phyloP scores from a whole-genome alignment of 2,329 filamentous ascomycete genomes.

The Podosphaera aphanis region DNA sequence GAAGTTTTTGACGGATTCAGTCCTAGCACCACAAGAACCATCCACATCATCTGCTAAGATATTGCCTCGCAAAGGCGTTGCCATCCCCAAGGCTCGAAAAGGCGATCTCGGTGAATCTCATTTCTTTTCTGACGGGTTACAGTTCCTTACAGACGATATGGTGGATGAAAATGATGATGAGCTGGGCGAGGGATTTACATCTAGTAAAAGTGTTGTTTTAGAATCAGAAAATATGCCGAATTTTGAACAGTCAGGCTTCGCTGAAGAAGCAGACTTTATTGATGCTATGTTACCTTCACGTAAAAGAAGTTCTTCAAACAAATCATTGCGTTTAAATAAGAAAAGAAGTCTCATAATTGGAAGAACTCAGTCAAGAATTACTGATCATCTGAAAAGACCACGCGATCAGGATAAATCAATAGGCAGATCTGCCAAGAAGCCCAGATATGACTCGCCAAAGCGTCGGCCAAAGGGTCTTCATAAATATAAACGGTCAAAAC shows the following conservation, averaged over 20 bases:
- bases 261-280: conserved; percentile 14
- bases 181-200: background rate
- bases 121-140: conserved; percentile 1
- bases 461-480: background rate
- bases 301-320: conserved; percentile 7
- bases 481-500: background rate
- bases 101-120: background rate
- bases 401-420: background rate
- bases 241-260: conserved; percentile 8
- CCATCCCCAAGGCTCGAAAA: conserved; percentile 8
- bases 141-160: conserved; percentile 12
- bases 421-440: background rate
- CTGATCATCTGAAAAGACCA: conserved; percentile 7
- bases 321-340: conserved; percentile 5
- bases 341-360: conserved; percentile 2
- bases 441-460: background rate
- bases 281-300: conserved; percentile 16
- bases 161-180: conserved; percentile 8
- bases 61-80: conserved; percentile 12
- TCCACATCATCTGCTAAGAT: conserved; percentile 6
- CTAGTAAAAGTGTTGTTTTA: conserved; percentile 2
- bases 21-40: conserved; percentile 1
- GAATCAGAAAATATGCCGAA: conserved; percentile 4
- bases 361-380: conserved; percentile 12
- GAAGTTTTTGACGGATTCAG: conserved; percentile 13